These are phyloP conservation scores for Halophytophthora polymorphica DNA, from an alignment of 352 stramenopile species.

Conservation along the genomic window DNA sequence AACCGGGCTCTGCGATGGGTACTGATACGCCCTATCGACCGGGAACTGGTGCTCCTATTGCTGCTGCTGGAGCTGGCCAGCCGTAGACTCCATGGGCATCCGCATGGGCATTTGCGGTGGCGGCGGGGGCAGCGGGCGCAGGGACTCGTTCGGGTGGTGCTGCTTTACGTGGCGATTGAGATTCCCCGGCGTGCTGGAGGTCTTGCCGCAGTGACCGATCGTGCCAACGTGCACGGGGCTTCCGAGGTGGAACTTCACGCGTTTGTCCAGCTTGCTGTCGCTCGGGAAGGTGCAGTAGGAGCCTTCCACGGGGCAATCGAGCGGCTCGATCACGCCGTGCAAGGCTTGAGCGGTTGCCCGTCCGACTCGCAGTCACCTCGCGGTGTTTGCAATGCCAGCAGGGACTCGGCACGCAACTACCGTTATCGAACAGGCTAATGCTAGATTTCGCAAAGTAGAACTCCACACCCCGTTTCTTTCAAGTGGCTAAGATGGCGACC, in stretches of 20 bases:
- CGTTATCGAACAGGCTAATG: too few species aligned
- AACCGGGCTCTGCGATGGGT: too few species aligned
- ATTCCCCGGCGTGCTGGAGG: constrained; percentile 61
- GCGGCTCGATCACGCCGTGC: constrained; percentile 26
- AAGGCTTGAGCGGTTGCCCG: constrained; percentile 42
- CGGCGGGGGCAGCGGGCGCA: constrained; percentile 14
- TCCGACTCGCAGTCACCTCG: too few species aligned
- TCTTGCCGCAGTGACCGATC: constrained; percentile 41
- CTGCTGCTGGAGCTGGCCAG: constrained; percentile 8
- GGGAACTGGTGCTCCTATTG: constrained; percentile 23
- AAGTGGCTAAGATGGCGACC: too few species aligned
- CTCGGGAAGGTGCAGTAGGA: constrained; percentile 24
- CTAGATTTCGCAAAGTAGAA: too few species aligned
- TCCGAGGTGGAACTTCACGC: constrained; percentile 42
- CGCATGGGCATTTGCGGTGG: constrained; percentile 13
- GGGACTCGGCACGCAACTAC: too few species aligned
- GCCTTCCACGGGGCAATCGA: constrained; percentile 23
- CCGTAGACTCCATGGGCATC: constrained; percentile 7
- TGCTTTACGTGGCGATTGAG: constrained; percentile 44
- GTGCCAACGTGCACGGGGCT: constrained; percentile 38
- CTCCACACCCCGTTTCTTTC: too few species aligned
- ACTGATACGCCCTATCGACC: constrained; percentile 2
- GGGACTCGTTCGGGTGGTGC: constrained; percentile 29
- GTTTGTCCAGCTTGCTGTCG: constrained; percentile 32
- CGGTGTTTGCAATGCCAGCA: too few species aligned